Percentiles rank a stretch among this genome's conserved stretches.
Conservation (phyloP, 257 asterid species). For the Solanum pinnatisectum region DNA sequence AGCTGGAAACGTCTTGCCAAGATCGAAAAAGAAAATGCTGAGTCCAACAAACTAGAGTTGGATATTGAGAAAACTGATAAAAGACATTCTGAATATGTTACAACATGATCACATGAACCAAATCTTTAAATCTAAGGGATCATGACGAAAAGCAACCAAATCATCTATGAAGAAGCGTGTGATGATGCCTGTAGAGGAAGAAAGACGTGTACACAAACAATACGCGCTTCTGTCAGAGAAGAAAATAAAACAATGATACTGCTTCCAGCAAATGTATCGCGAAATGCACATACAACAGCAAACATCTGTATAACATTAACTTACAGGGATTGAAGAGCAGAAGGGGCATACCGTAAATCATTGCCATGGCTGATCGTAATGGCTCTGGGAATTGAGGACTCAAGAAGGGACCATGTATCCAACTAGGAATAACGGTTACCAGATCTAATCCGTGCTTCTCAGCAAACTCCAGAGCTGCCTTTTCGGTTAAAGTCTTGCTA, state of each 20-base stretch:
- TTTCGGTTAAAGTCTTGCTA: constrained; percentile 44
- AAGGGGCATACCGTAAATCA: neutral
- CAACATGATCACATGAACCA: neutral
- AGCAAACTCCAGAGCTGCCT: constrained; percentile 36
- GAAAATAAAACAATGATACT: neutral
- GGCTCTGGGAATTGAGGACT: constrained; percentile 32
- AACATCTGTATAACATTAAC: neutral
- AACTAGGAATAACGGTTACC: constrained; percentile 36
- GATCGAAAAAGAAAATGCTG: neutral
- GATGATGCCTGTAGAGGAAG: neutral
- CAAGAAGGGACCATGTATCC: constrained; percentile 53
- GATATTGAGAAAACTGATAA: neutral
- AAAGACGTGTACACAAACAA: neutral
- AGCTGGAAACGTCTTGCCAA: neutral
- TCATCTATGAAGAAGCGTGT: neutral
- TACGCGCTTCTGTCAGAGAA: neutral
- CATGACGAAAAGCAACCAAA: neutral
- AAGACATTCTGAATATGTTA: neutral
- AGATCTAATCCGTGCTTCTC: constrained; percentile 44
- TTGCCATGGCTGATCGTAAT: neutral
- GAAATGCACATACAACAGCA: neutral
- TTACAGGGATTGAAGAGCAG: neutral
- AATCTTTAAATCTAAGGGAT: neutral
- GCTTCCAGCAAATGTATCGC: neutral
- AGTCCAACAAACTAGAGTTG: neutral